A percentile compares a stretch with the other conserved stretches of the same genome.
Conservation (phyloP, 2,329 filamentous ascomycete species). For the Emmonsiellopsis sp. region DNA sequence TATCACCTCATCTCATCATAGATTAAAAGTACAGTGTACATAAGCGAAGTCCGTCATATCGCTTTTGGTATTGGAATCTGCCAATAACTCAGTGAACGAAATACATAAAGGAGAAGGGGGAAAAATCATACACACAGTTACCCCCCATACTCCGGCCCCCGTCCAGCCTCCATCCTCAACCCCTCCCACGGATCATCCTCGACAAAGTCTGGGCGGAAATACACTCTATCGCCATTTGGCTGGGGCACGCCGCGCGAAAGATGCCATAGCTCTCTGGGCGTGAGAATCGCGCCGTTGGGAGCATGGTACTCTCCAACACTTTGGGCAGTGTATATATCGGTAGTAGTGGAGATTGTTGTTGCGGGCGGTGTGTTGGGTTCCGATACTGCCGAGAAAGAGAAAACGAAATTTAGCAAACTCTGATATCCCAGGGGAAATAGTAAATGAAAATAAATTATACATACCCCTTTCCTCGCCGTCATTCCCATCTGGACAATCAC, state of each 20-base stretch:
- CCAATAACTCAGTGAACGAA: background rate
- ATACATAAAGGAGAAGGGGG: background rate
- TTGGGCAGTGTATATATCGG: background rate
- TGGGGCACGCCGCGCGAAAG: conserved; percentile 9
- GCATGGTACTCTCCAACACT: conserved; percentile 4
- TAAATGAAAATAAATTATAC: background rate
- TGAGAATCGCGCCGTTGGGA: conserved; percentile 8
- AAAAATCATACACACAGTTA: background rate
- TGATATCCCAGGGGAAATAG: too few species aligned
- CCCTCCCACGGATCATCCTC: conserved; percentile 15
- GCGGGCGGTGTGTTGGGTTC: background rate
- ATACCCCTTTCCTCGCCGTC: background rate
- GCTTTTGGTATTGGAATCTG: too few species aligned
- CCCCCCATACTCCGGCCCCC: background rate
- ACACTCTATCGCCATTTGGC: conserved; percentile 14
- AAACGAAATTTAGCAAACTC: too few species aligned
- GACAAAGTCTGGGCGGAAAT: conserved; percentile 17
- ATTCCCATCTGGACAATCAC: background rate
- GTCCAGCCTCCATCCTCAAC: background rate
- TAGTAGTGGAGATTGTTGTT: background rate
- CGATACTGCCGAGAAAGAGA: background rate
- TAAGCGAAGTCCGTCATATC: too few species aligned
- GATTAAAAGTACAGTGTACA: too few species aligned
- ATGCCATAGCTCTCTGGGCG: conserved; percentile 1
- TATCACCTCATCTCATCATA: too few species aligned